phyloP scores from a whole-genome alignment of 129 eudicot species.

The Ambrosia trifida region DNA sequence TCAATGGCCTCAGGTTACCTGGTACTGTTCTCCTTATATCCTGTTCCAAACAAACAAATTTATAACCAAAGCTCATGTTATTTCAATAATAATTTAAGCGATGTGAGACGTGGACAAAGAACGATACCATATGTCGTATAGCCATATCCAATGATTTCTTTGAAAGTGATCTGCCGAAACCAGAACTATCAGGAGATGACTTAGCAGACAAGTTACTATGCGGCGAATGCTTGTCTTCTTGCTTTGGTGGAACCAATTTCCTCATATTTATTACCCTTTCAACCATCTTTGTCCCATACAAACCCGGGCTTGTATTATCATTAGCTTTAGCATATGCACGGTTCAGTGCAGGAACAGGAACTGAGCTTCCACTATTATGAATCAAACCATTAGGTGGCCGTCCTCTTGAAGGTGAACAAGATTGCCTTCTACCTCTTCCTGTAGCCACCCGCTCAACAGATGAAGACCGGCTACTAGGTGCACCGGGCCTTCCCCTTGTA shows the following conservation, averaged over 20 bases:
- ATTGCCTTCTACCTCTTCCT: constrained; percentile 81
- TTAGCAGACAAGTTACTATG: constrained; percentile 80
- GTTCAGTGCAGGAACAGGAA: constrained; percentile 60
- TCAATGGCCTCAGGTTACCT: constrained; percentile 84
- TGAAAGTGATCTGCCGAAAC: constrained; percentile 86
- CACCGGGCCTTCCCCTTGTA: constrained; percentile 86
- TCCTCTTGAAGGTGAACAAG: constrained; percentile 96
- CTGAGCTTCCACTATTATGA: constrained; percentile 83
- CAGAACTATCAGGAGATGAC: constrained; percentile 90
- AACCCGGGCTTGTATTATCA: constrained; percentile 77
- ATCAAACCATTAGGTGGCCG: constrained; percentile 68
- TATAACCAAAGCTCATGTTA: background rate
- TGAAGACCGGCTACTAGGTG: constrained; percentile 69
- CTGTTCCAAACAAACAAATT: constrained; percentile 37
- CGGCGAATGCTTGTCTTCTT: constrained; percentile 82
- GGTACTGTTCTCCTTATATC: constrained; percentile 88
- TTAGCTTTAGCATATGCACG: constrained; percentile 83
- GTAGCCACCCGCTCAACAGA: constrained; percentile 73
- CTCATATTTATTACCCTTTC: constrained; percentile 93
- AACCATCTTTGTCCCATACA: constrained; percentile 90
- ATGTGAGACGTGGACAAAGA: constrained; percentile 25
- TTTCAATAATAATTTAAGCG: background rate
- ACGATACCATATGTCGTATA: constrained; percentile 92
- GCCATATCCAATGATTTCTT: constrained; percentile 99
- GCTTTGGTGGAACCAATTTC: constrained; percentile 79